A percentile compares a stretch with the other conserved stretches of the same genome.
Evolutionary conservation across 441 rosid genomes (phyloP).

Genomic region (Croton setiger): DNA sequence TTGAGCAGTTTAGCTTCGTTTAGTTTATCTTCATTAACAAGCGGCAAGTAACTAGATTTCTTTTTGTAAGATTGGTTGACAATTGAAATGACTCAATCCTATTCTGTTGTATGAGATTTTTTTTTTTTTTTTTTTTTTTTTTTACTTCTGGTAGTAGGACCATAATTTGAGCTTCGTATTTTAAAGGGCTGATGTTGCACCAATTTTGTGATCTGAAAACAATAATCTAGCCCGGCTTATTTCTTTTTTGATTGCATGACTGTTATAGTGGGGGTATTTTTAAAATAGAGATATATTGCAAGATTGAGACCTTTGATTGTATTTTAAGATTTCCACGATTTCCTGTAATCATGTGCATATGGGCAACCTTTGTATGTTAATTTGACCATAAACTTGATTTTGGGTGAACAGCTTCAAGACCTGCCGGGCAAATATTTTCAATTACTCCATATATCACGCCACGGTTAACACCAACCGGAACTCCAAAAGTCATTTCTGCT

Average conservation of each 20-base stretch:
- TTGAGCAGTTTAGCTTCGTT: background rate
- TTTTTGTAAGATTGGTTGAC: background rate
- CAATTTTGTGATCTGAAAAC: background rate
- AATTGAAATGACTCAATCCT: background rate
- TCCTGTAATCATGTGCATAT: slow-evolving; percentile 4
- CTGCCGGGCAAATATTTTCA: slow-evolving; percentile 49
- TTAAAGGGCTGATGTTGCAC: background rate
- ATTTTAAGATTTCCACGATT: background rate
- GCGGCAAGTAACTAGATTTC: background rate
- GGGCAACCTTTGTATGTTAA: background rate
- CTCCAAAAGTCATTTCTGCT: slow-evolving; percentile 71
- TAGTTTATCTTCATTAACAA: background rate
- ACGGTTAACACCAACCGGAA: slow-evolving; percentile 67
- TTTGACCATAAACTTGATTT: slow-evolving; percentile 14
- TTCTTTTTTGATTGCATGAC: background rate
- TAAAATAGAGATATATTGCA: background rate
- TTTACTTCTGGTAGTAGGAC: background rate
- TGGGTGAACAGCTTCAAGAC: slow-evolving; percentile 39
- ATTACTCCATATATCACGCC: slow-evolving; percentile 81
- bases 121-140: no score
- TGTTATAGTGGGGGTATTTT: background rate
- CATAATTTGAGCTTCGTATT: background rate
- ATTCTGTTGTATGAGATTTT: background rate
- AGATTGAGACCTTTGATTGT: background rate
- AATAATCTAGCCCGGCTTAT: background rate